A percentile compares a stretch with the other conserved stretches of the same genome.
Conservation (phyloP, 2,329 filamentous ascomycete species). For the Alternaria postmessia region DNA sequence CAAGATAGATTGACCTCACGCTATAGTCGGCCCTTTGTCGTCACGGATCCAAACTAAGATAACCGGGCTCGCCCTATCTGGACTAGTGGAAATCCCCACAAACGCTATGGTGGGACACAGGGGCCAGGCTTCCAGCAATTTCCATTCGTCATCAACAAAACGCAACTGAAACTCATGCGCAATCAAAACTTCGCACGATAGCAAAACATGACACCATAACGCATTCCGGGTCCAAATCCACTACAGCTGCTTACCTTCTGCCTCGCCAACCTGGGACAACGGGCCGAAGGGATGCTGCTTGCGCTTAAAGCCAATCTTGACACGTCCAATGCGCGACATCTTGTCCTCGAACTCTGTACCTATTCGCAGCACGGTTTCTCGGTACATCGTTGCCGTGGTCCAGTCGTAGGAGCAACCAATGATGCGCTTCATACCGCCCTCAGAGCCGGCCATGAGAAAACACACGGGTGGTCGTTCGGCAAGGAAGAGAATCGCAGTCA, state of each 20-base stretch:
- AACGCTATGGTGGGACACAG: not conserved
- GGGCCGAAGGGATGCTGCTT: constrained; percentile 46
- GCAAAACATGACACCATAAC: not conserved
- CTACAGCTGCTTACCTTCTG: constrained; percentile 24
- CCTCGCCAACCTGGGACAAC: constrained; percentile 32
- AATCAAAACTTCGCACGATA: not conserved
- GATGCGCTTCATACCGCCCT: constrained; percentile 58
- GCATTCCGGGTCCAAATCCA: not conserved
- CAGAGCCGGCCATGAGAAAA: constrained; percentile 55
- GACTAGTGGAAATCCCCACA: not conserved
- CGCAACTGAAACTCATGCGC: not conserved
- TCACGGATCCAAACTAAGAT: not conserved
- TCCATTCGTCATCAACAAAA: not conserved
- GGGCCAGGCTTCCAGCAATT: not conserved
- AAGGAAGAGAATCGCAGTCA: constrained; percentile 55
- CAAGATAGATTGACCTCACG: not conserved
- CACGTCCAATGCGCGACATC: constrained; percentile 45
- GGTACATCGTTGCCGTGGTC: constrained; percentile 51
- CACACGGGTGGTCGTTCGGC: constrained; percentile 53
- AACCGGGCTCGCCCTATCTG: not conserved
- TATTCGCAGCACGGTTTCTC: constrained; percentile 57
- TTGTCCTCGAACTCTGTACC: constrained; percentile 49
- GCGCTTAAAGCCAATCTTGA: constrained; percentile 43
- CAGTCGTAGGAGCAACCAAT: constrained; percentile 58
- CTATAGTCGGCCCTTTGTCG: not conserved